Percentiles rank a stretch among this genome's conserved stretches.
These are phyloP conservation scores for Pseudogymnoascus pannorum DNA, from an alignment of 2,329 filamentous ascomycete species.

Conservation along the genomic window DNA sequence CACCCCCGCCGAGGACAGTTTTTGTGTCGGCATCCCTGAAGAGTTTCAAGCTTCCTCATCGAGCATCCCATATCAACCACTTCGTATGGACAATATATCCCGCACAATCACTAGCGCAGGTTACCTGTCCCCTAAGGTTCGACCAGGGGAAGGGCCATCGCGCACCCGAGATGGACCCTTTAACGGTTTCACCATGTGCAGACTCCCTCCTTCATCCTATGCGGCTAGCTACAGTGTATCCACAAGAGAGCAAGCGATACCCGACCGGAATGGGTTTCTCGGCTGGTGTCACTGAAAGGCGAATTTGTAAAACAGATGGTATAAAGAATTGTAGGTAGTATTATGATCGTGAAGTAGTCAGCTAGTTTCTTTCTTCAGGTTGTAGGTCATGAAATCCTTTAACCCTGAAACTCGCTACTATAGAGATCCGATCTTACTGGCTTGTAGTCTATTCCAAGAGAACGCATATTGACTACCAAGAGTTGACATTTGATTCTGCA, in stretches of 20 bases:
- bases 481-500: background rate
- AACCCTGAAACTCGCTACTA: background rate
- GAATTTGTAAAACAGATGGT: background rate
- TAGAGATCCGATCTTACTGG: too few species aligned
- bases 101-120: background rate
- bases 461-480: background rate
- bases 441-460: background rate
- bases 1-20: background rate
- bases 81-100: slow-evolving; percentile 3
- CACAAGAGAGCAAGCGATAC: slow-evolving; percentile 7
- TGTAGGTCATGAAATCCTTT: background rate
- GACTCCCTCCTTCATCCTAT: background rate
- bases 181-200: background rate
- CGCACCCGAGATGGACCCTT: slow-evolving; percentile 1
- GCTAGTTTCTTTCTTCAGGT: background rate
- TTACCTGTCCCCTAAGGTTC: background rate
- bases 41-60: background rate
- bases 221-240: slow-evolving; percentile 7
- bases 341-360: background rate
- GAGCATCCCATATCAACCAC: background rate
- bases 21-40: background rate
- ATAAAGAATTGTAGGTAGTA: background rate
- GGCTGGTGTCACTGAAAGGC: slow-evolving; percentile 5
- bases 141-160: background rate
- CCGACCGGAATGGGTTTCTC: background rate